Percentiles rank a stretch among this genome's conserved stretches.
Conservation (phyloP, 208 protist species). For the Blastocrithidia nonstop region DNA sequence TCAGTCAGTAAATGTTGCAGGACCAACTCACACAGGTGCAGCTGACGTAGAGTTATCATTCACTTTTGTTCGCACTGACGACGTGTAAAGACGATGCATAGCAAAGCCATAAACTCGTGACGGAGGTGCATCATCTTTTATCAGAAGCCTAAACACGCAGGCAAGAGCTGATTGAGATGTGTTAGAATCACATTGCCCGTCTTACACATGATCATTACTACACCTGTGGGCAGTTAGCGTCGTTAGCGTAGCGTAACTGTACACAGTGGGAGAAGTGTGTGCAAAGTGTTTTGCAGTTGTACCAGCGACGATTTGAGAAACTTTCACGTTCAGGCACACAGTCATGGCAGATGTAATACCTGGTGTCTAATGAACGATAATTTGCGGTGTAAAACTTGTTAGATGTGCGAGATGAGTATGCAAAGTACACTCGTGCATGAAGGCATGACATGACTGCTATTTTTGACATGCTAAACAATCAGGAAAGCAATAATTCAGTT, state of each 20-base stretch:
- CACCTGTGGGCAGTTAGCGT: constrained; percentile 27
- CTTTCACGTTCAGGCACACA: constrained; percentile 10
- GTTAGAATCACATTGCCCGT: constrained; percentile 29
- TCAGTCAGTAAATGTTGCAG: constrained; percentile 32
- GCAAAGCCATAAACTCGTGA: constrained; percentile 7
- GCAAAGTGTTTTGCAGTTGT: constrained; percentile 32
- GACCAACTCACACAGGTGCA: constrained; percentile 35
- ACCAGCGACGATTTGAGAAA: constrained; percentile 32
- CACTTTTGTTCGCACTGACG: constrained; percentile 22
- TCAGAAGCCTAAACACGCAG: constrained; percentile 16
- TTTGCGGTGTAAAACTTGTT: constrained; percentile 37
- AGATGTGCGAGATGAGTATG: constrained; percentile 31
- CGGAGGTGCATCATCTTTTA: constrained; percentile 15
- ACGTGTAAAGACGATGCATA: constrained; percentile 14
- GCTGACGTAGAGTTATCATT: constrained; percentile 32
- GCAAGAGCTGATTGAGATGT: constrained; percentile 16
- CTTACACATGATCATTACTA: constrained; percentile 33
- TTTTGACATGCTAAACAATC: too few relatives aligned
- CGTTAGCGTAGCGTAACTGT: constrained; percentile 17
- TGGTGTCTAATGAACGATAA: constrained; percentile 43
- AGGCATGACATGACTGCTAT: too few relatives aligned
- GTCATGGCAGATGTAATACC: constrained; percentile 50
- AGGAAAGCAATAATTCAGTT: too few relatives aligned
- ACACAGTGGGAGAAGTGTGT: constrained; percentile 44
- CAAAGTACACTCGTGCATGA: too few relatives aligned